phyloP scores from a whole-genome alignment of 1,284 basidiomycete genomes.

The Erythrobasidium hasegawianum region DNA sequence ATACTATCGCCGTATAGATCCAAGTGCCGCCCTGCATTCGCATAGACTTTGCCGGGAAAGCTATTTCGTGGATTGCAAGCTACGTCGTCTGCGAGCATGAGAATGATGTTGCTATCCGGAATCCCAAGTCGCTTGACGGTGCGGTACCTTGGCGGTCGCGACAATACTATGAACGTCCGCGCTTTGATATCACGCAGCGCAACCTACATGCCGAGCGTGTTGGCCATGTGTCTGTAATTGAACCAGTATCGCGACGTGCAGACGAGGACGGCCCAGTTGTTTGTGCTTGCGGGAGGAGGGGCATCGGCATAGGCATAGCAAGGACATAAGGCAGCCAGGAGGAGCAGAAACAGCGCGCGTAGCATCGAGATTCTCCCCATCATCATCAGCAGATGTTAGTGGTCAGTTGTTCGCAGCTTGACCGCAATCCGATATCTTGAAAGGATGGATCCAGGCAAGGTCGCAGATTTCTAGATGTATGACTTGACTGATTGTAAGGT shows the following conservation, averaged over 20 bases:
- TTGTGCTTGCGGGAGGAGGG: slow-evolving; percentile 55
- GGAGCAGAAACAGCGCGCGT: not conserved
- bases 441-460: too few species aligned
- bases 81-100: slow-evolving; percentile 96
- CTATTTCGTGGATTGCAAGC: slow-evolving; percentile 91
- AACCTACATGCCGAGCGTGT: slow-evolving; percentile 85
- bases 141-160: slow-evolving; percentile 68
- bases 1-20: slow-evolving; percentile 95
- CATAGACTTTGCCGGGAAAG: slow-evolving; percentile 86
- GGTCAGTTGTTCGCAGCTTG: too few species aligned
- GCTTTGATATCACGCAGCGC: not conserved
- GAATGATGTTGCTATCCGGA: slow-evolving; percentile 95
- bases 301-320: not conserved
- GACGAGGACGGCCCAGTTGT: slow-evolving; percentile 98
- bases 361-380: too few species aligned
- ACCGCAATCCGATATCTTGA: too few species aligned
- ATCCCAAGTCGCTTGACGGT: slow-evolving; percentile 97
- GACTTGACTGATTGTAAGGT: not conserved
- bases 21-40: slow-evolving; percentile 68
- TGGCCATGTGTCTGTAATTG: slow-evolving; percentile 99
- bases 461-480: too few species aligned
- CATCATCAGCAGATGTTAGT: too few species aligned
- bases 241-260: slow-evolving; percentile 96
- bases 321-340: slow-evolving; percentile 1
- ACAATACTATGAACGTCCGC: not conserved